Base-by-base conservation (phyloP, 192 early-diverging fungal genomes). In the Umbelopsis sp. region DNA sequence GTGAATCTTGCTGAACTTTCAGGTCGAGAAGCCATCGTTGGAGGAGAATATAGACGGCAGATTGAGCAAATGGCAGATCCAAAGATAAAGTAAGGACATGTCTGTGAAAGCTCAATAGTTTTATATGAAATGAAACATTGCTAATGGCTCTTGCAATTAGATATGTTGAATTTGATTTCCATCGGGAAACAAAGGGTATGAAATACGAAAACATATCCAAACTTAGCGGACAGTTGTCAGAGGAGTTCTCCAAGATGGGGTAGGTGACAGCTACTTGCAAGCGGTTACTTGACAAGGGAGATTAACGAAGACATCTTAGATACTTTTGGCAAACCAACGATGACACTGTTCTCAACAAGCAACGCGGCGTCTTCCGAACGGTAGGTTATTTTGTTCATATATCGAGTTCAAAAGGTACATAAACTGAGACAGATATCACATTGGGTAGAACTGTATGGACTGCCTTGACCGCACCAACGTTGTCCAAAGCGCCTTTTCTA, bases 401-500 rank as follows among this genome's bases (percentile, higher is more conserved):
- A 4, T 21, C 22, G 51, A 12, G 12, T 21, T 52, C 6, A 25
- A 10, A 23, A 27, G 12, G 7, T 30, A 47, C 4, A 44, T 35
- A 41, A 25, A 18, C 35, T 64, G 5, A 11, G 12, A 37, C 12
- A 66, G 2, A 37, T 27, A 0, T 21, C 47, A 48, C 30, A 16
- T 11, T 4, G 3, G 18, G 6, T 64, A 80, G 64, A 99, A 99
- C 75, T 99, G 96, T 80, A 97, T 99, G 90, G 97, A 99, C 85
- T 99, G 97, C 77, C 82, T 99, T 30, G 97, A 99, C 78, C 84
- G 97, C 7, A 99, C 97, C 35, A 98, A 99, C 66, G 95, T 99
- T 46, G 86, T 88, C n/a, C 79, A 84, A 81, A 88, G 88, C 74
- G 82, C 91, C 2, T 72, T 93, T 68, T 89, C 85, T 1, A 80